phyloP scores from a whole-genome alignment of 768 basidiomycete genomes.

The Cyclocybe aegerita region DNA sequence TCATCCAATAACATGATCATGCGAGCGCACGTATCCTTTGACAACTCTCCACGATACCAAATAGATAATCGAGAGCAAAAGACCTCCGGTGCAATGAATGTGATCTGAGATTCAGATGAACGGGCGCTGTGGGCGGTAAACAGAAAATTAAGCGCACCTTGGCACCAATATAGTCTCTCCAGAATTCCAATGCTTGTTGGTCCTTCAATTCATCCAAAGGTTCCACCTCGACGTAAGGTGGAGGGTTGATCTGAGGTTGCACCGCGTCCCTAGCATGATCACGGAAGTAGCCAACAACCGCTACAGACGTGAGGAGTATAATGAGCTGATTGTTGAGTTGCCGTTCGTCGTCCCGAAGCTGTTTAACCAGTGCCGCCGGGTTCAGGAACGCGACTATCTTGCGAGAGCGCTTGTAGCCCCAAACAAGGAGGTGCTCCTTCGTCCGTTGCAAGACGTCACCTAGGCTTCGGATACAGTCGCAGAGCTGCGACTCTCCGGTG shows the following conservation, averaged over 20 bases:
- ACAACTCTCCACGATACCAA: slow-evolving; percentile 2
- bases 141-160: neutral
- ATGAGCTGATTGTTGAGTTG: slow-evolving; percentile 4
- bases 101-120: neutral
- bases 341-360: slow-evolving; percentile 4
- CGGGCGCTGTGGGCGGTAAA: too few species aligned
- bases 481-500: neutral
- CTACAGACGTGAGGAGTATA: slow-evolving; percentile 1
- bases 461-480: neutral
- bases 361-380: neutral
- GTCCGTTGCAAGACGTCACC: slow-evolving; percentile 3
- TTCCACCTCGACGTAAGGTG: neutral
- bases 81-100: neutral
- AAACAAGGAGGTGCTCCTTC: slow-evolving; percentile 5
- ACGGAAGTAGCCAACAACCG: slow-evolving; percentile 5
- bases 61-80: neutral
- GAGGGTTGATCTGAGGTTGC: neutral
- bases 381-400: slow-evolving; percentile 5
- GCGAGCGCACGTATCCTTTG: neutral
- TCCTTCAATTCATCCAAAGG: neutral
- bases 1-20: slow-evolving; percentile 14
- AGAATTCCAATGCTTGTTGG: neutral
- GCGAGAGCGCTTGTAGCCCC: neutral
- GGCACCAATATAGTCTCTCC: slow-evolving; percentile 4
- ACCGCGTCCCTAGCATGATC: neutral